Evolutionary conservation across 768 basidiomycete species (phyloP).

Genomic region (Podaxis rugospora): DNA sequence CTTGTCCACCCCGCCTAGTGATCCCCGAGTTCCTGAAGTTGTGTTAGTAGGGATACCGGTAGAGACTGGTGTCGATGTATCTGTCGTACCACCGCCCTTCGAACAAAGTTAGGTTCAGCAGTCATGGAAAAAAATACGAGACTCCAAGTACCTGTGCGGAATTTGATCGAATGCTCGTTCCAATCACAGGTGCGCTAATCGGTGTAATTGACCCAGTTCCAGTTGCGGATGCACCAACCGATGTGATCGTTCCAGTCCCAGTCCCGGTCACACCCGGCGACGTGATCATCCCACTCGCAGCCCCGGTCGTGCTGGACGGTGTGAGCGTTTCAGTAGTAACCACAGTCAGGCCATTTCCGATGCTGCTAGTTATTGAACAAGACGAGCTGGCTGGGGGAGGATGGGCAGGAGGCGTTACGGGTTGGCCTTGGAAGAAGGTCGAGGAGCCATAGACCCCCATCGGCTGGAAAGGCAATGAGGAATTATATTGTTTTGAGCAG

Average conservation of each 20-base stretch:
- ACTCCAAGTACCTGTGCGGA: neutral
- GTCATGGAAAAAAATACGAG: neutral
- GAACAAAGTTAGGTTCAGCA: neutral
- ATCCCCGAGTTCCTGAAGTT: neutral
- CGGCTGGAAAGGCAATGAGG: constrained; percentile 29
- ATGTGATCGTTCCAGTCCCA: no score
- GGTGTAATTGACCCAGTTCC: no score
- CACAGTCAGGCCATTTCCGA: constrained; percentile 40
- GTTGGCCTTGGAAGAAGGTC: constrained; percentile 62
- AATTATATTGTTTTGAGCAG: constrained; percentile 5
- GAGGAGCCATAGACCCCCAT: constrained; percentile 69
- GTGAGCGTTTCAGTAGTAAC: constrained; percentile 13
- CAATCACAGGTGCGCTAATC: neutral
- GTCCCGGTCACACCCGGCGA: no score
- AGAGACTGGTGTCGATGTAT: neutral
- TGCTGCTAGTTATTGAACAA: constrained; percentile 49
- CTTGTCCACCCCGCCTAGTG: constrained; percentile 1
- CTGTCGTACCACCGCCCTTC: neutral
- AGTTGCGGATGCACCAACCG: no score
- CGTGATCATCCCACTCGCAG: constrained; percentile 13
- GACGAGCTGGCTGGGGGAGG: constrained; percentile 53
- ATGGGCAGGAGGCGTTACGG: constrained; percentile 50
- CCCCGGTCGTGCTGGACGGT: constrained; percentile 14
- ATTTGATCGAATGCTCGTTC: neutral
- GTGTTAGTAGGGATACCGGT: neutral